These are phyloP conservation scores for Vitis rotundifolia DNA, from an alignment of 164 flowering plant species.

Conservation along the genomic window DNA sequence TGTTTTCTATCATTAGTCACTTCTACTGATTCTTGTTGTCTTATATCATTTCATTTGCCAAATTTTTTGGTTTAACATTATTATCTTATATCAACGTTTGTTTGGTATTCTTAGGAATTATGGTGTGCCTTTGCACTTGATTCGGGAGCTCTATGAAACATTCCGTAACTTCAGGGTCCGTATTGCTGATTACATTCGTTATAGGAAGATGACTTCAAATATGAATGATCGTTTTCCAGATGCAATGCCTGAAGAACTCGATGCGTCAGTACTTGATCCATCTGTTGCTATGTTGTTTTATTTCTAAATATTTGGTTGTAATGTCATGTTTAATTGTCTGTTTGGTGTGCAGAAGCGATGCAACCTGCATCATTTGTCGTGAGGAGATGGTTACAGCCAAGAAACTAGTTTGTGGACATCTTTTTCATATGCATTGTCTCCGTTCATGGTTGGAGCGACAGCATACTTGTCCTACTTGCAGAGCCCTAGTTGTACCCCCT, in stretches of 20 bases:
- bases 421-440: conserved; percentile 95
- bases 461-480: conserved; percentile 95
- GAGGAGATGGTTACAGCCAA: conserved; percentile 99
- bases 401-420: conserved; percentile 89
- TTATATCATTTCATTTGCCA: background rate
- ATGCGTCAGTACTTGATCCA: conserved; percentile 52
- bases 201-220: conserved; percentile 94
- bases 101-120: conserved; percentile 61
- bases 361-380: conserved; percentile 97
- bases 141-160: conserved; percentile 95
- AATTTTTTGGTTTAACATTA: background rate
- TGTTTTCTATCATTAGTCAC: background rate
- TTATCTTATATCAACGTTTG: conserved; percentile 11
- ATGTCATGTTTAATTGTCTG: background rate
- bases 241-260: conserved; percentile 91
- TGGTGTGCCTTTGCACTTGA: conserved; percentile 94
- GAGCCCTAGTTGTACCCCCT: conserved; percentile 90
- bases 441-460: conserved; percentile 99
- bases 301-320: background rate
- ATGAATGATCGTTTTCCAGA: conserved; percentile 99
- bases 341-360: conserved; percentile 75
- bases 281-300: background rate
- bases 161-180: conserved; percentile 92
- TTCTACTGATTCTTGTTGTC: background rate
- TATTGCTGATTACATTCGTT: conserved; percentile 93